These are phyloP conservation scores for Lasiodiplodia citricola DNA, from an alignment of 2,329 filamentous ascomycete species.

Conservation along the genomic window DNA sequence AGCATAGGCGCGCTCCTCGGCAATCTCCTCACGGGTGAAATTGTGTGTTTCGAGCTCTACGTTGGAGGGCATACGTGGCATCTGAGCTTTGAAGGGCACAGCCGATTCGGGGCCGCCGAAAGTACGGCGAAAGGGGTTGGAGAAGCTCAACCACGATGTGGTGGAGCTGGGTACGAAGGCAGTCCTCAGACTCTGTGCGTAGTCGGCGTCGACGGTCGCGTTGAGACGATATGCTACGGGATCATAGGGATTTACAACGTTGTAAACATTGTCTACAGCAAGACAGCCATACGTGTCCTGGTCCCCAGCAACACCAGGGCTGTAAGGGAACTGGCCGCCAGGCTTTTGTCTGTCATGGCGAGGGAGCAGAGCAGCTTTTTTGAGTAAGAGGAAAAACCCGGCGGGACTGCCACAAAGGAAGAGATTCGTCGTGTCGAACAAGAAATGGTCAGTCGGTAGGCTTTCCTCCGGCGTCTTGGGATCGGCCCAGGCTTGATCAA, in stretches of 20 bases:
- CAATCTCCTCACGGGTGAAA: slow-evolving; percentile 89
- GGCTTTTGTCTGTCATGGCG: slow-evolving; percentile 77
- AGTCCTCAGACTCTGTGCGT: slow-evolving; percentile 75
- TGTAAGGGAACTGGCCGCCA: slow-evolving; percentile 65
- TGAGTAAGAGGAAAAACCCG: slow-evolving; percentile 89
- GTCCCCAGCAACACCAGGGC: slow-evolving; percentile 71
- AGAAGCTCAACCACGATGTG: slow-evolving; percentile 51
- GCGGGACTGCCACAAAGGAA: slow-evolving; percentile 91
- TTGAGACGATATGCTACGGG: slow-evolving; percentile 93
- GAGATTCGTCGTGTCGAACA: slow-evolving; percentile 89
- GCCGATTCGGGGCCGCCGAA: slow-evolving; percentile 35
- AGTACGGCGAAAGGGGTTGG: slow-evolving; percentile 47
- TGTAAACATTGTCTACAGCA: slow-evolving; percentile 95
- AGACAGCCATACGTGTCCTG: slow-evolving; percentile 84
- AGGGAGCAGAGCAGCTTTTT: slow-evolving; percentile 73
- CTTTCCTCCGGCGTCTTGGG: slow-evolving; percentile 49
- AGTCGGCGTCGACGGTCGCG: slow-evolving; percentile 81
- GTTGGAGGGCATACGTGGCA: slow-evolving; percentile 51
- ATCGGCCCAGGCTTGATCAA: slow-evolving; percentile 54
- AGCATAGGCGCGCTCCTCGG: slow-evolving; percentile 83
- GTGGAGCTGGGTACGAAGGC: slow-evolving; percentile 79
- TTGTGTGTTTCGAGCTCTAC: slow-evolving; percentile 96
- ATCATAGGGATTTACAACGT: slow-evolving; percentile 78
- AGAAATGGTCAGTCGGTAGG: slow-evolving; percentile 65
- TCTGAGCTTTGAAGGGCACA: slow-evolving; percentile 38